These are phyloP conservation scores for Rhizophora apiculata DNA, from an alignment of 345 rosid genomes.

Conservation along the genomic window DNA sequence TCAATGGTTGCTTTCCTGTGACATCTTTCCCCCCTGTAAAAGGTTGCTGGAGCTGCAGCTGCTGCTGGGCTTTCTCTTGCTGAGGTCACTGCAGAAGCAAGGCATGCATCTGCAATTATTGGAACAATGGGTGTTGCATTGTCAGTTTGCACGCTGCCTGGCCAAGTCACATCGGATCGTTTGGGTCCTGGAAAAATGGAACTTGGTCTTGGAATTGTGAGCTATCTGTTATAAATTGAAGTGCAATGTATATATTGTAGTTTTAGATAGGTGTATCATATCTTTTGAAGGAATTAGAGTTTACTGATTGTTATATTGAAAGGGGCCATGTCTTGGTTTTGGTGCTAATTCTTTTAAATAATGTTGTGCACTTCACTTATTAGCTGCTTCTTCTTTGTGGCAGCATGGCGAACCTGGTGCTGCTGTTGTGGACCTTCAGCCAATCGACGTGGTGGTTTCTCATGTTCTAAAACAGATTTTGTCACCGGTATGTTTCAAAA, in stretches of 20 bases:
- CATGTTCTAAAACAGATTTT: slow-evolving; percentile 80
- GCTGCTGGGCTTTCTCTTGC: slow-evolving; percentile 75
- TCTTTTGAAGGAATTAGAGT: too few species aligned
- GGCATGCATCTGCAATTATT: slow-evolving; percentile 72
- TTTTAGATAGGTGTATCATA: neutral
- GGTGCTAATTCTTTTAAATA: slow-evolving; percentile 5
- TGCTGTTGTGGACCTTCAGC: slow-evolving; percentile 82
- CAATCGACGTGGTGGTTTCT: slow-evolving; percentile 81
- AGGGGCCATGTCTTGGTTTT: too few species aligned
- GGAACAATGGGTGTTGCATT: slow-evolving; percentile 96
- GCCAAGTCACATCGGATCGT: slow-evolving; percentile 84
- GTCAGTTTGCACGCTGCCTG: slow-evolving; percentile 89
- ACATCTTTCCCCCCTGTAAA: slow-evolving; percentile 24
- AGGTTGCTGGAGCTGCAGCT: slow-evolving; percentile 96
- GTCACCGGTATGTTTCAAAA: slow-evolving; percentile 54
- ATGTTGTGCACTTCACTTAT: neutral
- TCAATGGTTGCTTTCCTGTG: slow-evolving; percentile 1
- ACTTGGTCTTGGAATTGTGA: slow-evolving; percentile 97
- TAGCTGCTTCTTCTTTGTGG: neutral
- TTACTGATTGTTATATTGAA: too few species aligned
- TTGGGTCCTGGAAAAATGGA: slow-evolving; percentile 89
- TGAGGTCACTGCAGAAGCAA: slow-evolving; percentile 77
- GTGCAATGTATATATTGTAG: neutral
- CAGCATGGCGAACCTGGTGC: slow-evolving; percentile 98
- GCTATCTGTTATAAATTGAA: slow-evolving; percentile 22